Evolutionary conservation across 1,284 basidiomycete genomes (phyloP).

Genomic region (Cryptococcus sp.): DNA sequence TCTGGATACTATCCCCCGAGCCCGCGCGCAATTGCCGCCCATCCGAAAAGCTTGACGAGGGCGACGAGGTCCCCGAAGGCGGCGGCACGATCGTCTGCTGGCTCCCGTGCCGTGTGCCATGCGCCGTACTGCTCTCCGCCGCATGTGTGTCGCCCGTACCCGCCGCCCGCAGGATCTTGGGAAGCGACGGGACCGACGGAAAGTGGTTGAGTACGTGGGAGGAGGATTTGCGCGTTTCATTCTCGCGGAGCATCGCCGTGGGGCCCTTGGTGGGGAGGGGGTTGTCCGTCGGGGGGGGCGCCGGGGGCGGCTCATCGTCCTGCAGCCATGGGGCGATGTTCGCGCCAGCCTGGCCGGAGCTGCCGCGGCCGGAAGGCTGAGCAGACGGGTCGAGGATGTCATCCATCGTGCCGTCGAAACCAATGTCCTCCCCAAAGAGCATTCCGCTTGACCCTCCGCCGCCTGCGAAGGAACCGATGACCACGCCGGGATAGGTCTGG

Average conservation of each 20-base stretch:
- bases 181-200: conserved; percentile 30
- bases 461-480: conserved; percentile 26
- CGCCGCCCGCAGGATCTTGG: conserved; percentile 19
- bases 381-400: conserved; percentile 40
- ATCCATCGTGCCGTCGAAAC: conserved; percentile 31
- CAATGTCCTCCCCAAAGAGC: conserved; percentile 30
- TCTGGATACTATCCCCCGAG: conserved; percentile 31
- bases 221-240: conserved; percentile 14
- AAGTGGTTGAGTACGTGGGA: conserved; percentile 25
- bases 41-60: conserved; percentile 4
- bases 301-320: conserved; percentile 29
- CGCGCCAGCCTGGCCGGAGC: conserved; percentile 24
- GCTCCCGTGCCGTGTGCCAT: conserved; percentile 11
- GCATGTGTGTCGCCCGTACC: conserved; percentile 14
- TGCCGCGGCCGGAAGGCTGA: neutral
- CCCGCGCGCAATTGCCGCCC: conserved; percentile 15
- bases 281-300: conserved; percentile 4
- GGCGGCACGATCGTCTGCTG: conserved; percentile 6
- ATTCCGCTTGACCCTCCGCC: conserved; percentile 13
- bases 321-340: conserved; percentile 48
- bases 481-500: conserved; percentile 31
- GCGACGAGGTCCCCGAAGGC: neutral
- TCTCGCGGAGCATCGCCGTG: conserved; percentile 15
- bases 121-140: neutral
- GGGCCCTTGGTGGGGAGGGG: conserved; percentile 3